A percentile compares a stretch with the other conserved stretches of the same genome.
Evolutionary conservation across 495 filamentous ascomycete genomes (phyloP).

Genomic region (Aspergillus bertholletiae): DNA sequence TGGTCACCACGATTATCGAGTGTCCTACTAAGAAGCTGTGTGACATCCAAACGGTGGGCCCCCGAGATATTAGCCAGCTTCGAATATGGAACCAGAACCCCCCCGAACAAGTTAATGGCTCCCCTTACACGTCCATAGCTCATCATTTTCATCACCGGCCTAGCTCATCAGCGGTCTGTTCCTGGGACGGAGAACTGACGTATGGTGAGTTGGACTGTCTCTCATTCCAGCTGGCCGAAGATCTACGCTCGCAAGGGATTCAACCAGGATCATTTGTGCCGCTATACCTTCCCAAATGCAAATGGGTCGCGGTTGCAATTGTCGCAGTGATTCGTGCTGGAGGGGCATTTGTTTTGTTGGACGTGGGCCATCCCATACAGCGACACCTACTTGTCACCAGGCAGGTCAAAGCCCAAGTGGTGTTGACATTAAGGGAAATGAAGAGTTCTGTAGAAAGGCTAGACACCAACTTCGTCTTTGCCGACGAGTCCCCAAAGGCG

Average conservation of each 20-base stretch:
- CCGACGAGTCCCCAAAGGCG: too few relatives aligned
- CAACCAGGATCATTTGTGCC: not conserved
- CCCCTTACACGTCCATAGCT: constrained; percentile 26
- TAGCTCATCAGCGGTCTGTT: constrained; percentile 13
- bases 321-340: not conserved
- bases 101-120: constrained; percentile 16
- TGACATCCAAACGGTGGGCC: constrained; percentile 10
- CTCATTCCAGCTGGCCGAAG: constrained; percentile 24
- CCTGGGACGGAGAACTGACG: constrained; percentile 24
- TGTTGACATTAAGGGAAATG: not conserved
- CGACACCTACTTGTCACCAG: too few relatives aligned
- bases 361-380: not conserved
- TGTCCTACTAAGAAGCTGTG: too few relatives aligned
- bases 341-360: not conserved
- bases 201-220: constrained; percentile 27
- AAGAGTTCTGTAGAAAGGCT: not conserved
- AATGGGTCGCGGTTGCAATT: not conserved
- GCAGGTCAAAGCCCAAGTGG: too few relatives aligned
- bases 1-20: too few relatives aligned
- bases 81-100: constrained; percentile 28
- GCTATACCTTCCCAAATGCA: not conserved
- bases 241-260: constrained; percentile 13
- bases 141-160: constrained; percentile 17
- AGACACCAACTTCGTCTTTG: too few relatives aligned
- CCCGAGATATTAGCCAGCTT: constrained; percentile 15